phyloP scores from a whole-genome alignment of 2,329 filamentous ascomycete genomes.

The Ophiostoma perfectum region DNA sequence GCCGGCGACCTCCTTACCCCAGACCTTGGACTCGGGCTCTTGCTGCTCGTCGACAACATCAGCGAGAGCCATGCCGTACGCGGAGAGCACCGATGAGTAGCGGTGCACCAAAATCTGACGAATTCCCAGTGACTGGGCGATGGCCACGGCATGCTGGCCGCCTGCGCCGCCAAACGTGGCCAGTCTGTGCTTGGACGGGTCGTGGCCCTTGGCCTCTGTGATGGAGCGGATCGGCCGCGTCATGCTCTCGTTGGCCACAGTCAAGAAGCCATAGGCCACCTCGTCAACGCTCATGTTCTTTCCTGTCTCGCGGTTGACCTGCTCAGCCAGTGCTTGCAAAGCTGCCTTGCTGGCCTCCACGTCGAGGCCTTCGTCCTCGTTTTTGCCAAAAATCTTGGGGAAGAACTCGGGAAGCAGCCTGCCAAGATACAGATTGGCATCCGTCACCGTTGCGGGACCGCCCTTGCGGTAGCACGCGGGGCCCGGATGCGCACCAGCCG shows the following conservation, averaged over 20 bases:
- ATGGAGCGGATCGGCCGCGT: slow-evolving; percentile 82
- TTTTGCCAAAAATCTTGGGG: slow-evolving; percentile 88
- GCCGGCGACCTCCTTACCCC: slow-evolving; percentile 32
- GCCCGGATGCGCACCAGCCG: slow-evolving; percentile 80
- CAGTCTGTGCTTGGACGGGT: slow-evolving; percentile 82
- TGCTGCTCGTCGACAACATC: slow-evolving; percentile 91
- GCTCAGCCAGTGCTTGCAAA: slow-evolving; percentile 67
- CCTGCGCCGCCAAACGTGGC: slow-evolving; percentile 90
- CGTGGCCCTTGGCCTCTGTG: slow-evolving; percentile 87
- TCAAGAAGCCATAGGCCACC: slow-evolving; percentile 82
- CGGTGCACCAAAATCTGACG: slow-evolving; percentile 78
- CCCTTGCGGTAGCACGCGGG: slow-evolving; percentile 88
- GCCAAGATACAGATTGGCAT: slow-evolving; percentile 82
- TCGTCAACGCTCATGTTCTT: slow-evolving; percentile 72
- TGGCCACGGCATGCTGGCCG: slow-evolving; percentile 87
- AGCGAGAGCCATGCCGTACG: slow-evolving; percentile 87
- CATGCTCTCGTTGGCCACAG: slow-evolving; percentile 89
- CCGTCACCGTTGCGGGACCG: slow-evolving; percentile 85
- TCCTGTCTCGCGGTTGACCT: slow-evolving; percentile 71
- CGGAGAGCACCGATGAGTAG: slow-evolving; percentile 84
- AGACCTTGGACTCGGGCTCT: slow-evolving; percentile 63
- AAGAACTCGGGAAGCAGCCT: slow-evolving; percentile 86
- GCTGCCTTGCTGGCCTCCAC: slow-evolving; percentile 66
- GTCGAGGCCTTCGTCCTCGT: slow-evolving; percentile 77
- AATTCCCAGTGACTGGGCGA: slow-evolving; percentile 78